These are phyloP conservation scores for Fusarium sp. DNA, from an alignment of 2,329 filamentous ascomycete species.

Conservation along the genomic window DNA sequence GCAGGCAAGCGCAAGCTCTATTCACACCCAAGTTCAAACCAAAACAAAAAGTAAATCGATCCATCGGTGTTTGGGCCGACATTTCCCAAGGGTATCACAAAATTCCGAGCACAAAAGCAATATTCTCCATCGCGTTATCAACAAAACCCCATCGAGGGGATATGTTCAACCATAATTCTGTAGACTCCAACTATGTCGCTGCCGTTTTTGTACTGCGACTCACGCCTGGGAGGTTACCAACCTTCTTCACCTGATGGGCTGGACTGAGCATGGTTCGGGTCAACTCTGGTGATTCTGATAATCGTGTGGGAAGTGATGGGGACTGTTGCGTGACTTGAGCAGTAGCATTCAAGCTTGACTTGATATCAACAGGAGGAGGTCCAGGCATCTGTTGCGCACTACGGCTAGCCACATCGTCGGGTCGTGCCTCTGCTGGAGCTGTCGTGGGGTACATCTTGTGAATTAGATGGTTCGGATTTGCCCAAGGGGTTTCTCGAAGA, in stretches of 20 bases:
- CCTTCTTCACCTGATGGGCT: conserved; percentile 50
- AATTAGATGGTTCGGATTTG: conserved; percentile 84
- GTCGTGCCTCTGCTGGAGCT: conserved; percentile 20
- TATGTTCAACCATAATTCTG: conserved; percentile 22
- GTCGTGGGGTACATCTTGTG: conserved; percentile 63
- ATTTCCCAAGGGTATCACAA: conserved; percentile 54
- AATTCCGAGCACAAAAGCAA: conserved; percentile 48
- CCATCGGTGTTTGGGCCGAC: conserved; percentile 41
- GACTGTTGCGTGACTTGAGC: conserved; percentile 43
- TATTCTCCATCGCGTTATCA: conserved; percentile 40
- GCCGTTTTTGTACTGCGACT: conserved; percentile 52
- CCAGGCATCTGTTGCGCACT: conserved; percentile 34
- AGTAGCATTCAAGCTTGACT: conserved; percentile 42
- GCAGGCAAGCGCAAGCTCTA: conserved; percentile 29
- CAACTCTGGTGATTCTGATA: conserved; percentile 59
- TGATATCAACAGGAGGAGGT: conserved; percentile 38
- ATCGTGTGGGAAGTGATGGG: conserved; percentile 42
- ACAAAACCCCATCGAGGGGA: conserved; percentile 29
- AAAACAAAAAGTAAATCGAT: conserved; percentile 33
- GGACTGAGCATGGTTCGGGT: conserved; percentile 52
- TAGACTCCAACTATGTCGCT: conserved; percentile 44
- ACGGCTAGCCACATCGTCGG: conserved; percentile 32
- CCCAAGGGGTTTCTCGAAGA: conserved; percentile 90
- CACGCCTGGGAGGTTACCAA: conserved; percentile 47
- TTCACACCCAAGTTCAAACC: conserved; percentile 35